Evolutionary conservation across 352 stramenopile species (phyloP).

Genomic region (Phytophthora rubi): DNA sequence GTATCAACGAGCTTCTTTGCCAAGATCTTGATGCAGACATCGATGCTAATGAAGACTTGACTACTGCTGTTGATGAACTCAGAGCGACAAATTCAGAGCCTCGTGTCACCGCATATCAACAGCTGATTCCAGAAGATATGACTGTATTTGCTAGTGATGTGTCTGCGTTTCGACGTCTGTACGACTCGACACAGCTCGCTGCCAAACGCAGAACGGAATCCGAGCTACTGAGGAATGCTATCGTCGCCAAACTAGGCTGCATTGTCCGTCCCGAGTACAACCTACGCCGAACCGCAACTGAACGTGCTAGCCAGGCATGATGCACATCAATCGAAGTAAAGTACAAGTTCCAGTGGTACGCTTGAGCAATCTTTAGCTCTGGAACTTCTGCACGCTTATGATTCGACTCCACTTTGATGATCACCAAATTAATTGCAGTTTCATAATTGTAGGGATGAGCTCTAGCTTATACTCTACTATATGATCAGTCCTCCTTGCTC

Average conservation of each 20-base stretch:
- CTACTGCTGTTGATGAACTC: background rate
- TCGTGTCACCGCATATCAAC: background rate
- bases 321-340: no score
- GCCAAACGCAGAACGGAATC: background rate
- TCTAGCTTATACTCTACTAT: no score
- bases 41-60: background rate
- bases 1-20: background rate
- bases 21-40: background rate
- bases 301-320: background rate
- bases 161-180: background rate
- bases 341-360: no score
- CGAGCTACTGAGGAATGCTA: background rate
- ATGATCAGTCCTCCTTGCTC: no score
- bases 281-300: background rate
- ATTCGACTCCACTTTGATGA: no score
- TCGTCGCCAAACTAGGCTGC: background rate
- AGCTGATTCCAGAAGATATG: background rate
- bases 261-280: background rate
- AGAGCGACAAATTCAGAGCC: no score
- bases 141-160: background rate
- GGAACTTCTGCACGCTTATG: no score
- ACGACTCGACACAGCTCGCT: background rate
- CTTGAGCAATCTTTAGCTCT: no score
- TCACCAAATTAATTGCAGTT: no score
- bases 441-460: no score